These are phyloP conservation scores for Mimosa pudica DNA, from an alignment of 306 rosid species.

Conservation along the genomic window DNA sequence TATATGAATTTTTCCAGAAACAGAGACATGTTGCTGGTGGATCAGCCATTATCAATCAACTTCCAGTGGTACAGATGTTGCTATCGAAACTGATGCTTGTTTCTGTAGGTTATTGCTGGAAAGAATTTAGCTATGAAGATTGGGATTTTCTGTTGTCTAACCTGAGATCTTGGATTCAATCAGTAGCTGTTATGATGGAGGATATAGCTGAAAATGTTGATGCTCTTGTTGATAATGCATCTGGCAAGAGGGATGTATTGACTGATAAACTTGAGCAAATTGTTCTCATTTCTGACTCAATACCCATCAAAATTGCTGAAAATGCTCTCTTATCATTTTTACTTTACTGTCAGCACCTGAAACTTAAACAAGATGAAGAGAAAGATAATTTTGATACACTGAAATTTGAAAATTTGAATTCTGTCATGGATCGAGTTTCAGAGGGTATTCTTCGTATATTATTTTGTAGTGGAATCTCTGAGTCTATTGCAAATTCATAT, in stretches of 20 bases:
- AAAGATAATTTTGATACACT: constrained; percentile 41
- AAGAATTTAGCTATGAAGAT: constrained; percentile 80
- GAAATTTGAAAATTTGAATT: constrained; percentile 61
- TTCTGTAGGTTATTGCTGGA: constrained; percentile 89
- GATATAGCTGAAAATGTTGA: constrained; percentile 79
- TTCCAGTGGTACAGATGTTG: constrained; percentile 73
- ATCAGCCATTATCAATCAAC: constrained; percentile 59
- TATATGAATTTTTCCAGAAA: constrained; percentile 74
- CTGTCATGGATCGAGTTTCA: constrained; percentile 67
- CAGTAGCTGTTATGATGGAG: constrained; percentile 81
- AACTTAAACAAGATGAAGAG: constrained; percentile 55
- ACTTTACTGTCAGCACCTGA: constrained; percentile 58
- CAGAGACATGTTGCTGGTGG: constrained; percentile 70
- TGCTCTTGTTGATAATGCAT: constrained; percentile 40
- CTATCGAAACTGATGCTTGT: constrained; percentile 77
- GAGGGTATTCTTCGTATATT: constrained; percentile 87
- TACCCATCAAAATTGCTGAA: constrained; percentile 62
- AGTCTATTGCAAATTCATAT: constrained; percentile 70
- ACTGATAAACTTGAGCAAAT: constrained; percentile 54
- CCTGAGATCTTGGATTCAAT: constrained; percentile 82
- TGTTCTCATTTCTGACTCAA: constrained; percentile 59
- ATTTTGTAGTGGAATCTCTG: constrained; percentile 90
- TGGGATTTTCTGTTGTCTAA: constrained; percentile 80
- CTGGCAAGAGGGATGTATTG: constrained; percentile 44
- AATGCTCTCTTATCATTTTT: constrained; percentile 84